Conservation (phyloP, 2,329 filamentous ascomycete species). For the Alternaria sp. region DNA sequence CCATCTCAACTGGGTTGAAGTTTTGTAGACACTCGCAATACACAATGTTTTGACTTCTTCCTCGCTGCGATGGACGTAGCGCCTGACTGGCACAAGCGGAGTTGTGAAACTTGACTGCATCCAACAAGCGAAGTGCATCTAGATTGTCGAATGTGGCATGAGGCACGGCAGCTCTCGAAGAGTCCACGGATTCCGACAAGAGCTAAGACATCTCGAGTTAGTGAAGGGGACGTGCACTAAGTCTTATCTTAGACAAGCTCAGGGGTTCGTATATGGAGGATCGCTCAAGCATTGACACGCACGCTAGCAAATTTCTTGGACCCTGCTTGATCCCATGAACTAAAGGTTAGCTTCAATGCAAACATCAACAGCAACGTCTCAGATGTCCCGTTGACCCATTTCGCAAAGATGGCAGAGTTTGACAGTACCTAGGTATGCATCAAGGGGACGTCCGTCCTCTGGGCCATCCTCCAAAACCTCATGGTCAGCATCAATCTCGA, state of each 20-base stretch:
- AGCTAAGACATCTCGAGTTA: constrained; percentile 15
- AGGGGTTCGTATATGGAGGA: constrained; percentile 10
- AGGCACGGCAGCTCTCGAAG: constrained; percentile 11
- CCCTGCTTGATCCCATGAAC: constrained; percentile 19
- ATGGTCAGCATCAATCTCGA: constrained; percentile 17
- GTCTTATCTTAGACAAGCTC: constrained; percentile 27
- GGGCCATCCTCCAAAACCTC: constrained; percentile 21
- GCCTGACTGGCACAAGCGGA: neutral
- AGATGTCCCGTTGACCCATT: constrained; percentile 18
- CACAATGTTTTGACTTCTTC: neutral
- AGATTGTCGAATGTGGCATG: constrained; percentile 13
- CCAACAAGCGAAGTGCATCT: constrained; percentile 8
- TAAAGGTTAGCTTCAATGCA: constrained; percentile 21
- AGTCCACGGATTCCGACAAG: neutral
- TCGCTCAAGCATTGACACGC: constrained; percentile 24
- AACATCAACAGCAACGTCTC: constrained; percentile 22
- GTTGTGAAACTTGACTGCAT: neutral
- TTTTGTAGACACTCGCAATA: neutral
- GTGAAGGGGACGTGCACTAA: constrained; percentile 20
- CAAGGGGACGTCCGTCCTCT: constrained; percentile 18
- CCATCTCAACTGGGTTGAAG: neutral
- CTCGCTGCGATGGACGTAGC: neutral
- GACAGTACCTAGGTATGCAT: constrained; percentile 16
- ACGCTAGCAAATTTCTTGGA: constrained; percentile 27
- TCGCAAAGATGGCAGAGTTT: constrained; percentile 26